Evolutionary conservation across 73 alveolate genomes (phyloP).

Genomic region (Stentor coeruleus): DNA sequence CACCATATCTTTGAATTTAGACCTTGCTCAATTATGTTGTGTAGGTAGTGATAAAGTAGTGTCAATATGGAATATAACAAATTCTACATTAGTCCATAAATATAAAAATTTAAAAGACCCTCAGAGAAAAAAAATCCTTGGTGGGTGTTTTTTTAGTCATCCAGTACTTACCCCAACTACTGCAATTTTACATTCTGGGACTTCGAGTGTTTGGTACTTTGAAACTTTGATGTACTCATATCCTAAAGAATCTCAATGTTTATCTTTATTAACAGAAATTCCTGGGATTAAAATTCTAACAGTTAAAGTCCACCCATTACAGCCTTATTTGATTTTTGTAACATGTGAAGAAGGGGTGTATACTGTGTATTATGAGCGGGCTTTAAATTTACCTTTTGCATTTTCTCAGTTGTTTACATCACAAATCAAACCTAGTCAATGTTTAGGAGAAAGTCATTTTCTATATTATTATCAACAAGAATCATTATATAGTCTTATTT

Average conservation of each 20-base stretch:
- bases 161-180: not conserved
- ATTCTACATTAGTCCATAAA: not conserved
- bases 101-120: slow-evolving; percentile 18
- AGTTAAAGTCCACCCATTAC: not conserved
- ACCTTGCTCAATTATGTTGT: not conserved
- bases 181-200: not conserved
- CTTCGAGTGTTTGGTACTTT: not conserved
- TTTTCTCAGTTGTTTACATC: not conserved
- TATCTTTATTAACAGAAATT: not conserved
- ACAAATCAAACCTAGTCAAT: not conserved
- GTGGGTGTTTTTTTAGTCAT: not conserved
- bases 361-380: not conserved
- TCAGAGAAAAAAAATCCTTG: not conserved
- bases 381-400: not conserved
- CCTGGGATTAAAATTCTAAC: not conserved
- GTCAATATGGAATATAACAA: not conserved
- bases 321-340: slow-evolving; percentile 10
- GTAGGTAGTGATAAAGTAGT: not conserved
- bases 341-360: not conserved
- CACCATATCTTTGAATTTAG: not conserved
- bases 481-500: not conserved
- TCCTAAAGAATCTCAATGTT: not conserved
- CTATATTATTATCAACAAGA: not conserved
- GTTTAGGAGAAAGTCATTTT: not conserved
- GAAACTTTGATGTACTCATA: not conserved